Conservation (phyloP, 2,329 filamentous ascomycete genomes). For the Bipolaris sorokiniana region DNA sequence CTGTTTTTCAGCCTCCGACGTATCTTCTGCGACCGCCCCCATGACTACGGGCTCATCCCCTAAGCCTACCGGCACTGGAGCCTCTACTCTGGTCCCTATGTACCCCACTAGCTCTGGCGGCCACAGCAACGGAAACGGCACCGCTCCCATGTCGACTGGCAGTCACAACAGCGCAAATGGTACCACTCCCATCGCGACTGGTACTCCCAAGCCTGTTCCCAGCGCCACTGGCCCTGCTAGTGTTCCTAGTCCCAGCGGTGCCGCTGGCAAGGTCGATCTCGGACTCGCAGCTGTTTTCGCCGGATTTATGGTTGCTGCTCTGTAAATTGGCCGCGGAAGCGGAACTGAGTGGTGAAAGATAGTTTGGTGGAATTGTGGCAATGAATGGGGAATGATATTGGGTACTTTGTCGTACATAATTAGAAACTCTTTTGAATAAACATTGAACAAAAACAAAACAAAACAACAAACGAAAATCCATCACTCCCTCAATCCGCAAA, state of each 20-base stretch:
- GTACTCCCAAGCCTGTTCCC: constrained; percentile 11
- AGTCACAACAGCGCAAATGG: constrained; percentile 7
- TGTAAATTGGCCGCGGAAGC: constrained; percentile 22
- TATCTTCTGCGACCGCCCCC: constrained; percentile 25
- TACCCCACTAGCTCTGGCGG: constrained; percentile 12
- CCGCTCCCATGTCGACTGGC: neutral
- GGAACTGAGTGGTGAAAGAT: neutral
- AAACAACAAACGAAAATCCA: neutral
- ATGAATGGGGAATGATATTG: neutral
- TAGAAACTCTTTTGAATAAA: neutral
- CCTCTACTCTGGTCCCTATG: constrained; percentile 6
- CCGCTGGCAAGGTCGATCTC: constrained; percentile 32
- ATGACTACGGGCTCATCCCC: constrained; percentile 17
- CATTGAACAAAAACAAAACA: neutral
- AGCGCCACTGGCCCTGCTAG: constrained; percentile 15
- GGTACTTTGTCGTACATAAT: neutral
- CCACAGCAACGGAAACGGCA: neutral
- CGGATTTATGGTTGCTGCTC: constrained; percentile 32
- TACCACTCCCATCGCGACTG: constrained; percentile 15
- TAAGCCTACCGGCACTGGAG: constrained; percentile 15
- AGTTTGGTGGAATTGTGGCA: neutral
- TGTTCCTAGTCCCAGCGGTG: constrained; percentile 23
- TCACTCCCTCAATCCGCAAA: neutral
- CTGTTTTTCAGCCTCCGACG: constrained; percentile 20
- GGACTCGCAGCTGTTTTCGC: constrained; percentile 33